Percentiles rank a stretch among this genome's conserved stretches.
Conservation (phyloP, 1,139 yeast species). For the Lodderomyces oxycetoniae region DNA sequence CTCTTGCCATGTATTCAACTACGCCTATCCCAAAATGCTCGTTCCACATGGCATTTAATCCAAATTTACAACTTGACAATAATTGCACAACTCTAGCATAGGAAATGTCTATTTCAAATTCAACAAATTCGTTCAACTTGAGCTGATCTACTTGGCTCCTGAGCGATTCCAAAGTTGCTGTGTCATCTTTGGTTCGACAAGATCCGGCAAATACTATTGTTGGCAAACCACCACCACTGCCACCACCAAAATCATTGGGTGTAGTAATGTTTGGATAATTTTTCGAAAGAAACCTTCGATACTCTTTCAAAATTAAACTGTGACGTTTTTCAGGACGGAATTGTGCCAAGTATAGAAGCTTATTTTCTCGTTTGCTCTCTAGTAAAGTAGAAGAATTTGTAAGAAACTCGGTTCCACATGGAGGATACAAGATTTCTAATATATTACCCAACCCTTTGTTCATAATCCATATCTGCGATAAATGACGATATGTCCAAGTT, state of each 20-base stretch:
- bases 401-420: slow-evolving; percentile 63
- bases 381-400: background rate
- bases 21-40: slow-evolving; percentile 98
- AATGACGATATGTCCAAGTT: slow-evolving; percentile 84
- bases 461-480: slow-evolving; percentile 54
- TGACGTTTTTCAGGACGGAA: slow-evolving; percentile 96
- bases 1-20: slow-evolving; percentile 87
- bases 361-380: slow-evolving; percentile 39
- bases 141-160: slow-evolving; percentile 43
- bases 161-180: slow-evolving; percentile 50
- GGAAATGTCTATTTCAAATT: slow-evolving; percentile 72
- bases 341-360: slow-evolving; percentile 79
- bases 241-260: slow-evolving; percentile 11
- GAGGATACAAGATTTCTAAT: slow-evolving; percentile 69
- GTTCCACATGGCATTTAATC: slow-evolving; percentile 98
- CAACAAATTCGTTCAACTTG: slow-evolving; percentile 46
- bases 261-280: slow-evolving; percentile 11
- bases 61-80: slow-evolving; percentile 61
- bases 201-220: slow-evolving; percentile 78
- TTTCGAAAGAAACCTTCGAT: slow-evolving; percentile 42
- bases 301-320: slow-evolving; percentile 59
- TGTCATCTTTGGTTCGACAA: slow-evolving; percentile 68
- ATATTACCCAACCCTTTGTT: slow-evolving; percentile 21
- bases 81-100: slow-evolving; percentile 56
- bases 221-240: slow-evolving; percentile 27